These are phyloP conservation scores for Trichoderma cornu-damae DNA, from an alignment of 2,329 filamentous ascomycete genomes.

Conservation along the genomic window DNA sequence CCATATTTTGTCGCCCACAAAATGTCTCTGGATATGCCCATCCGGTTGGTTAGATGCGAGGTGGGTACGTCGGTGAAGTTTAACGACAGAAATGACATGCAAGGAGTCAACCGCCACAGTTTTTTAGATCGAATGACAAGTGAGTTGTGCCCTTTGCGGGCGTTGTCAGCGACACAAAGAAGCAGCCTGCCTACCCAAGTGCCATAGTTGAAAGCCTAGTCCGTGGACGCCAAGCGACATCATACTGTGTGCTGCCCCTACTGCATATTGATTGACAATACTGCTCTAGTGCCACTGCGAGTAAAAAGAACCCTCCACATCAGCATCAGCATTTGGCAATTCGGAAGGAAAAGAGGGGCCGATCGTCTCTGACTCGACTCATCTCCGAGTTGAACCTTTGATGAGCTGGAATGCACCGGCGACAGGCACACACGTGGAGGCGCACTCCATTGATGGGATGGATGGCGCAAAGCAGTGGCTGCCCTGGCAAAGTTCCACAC, in stretches of 20 bases:
- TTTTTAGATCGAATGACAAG: slow-evolving; percentile 6
- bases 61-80: slow-evolving; percentile 5
- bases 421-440: slow-evolving; percentile 10
- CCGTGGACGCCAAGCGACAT: slow-evolving; percentile 8
- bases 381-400: slow-evolving; percentile 8
- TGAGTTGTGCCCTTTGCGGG: slow-evolving; percentile 12
- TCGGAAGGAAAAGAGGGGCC: slow-evolving; percentile 16
- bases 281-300: too few species aligned
- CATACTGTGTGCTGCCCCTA: slow-evolving; percentile 18
- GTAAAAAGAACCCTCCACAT: not conserved
- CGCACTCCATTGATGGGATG: not conserved
- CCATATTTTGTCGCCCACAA: slow-evolving; percentile 9
- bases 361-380: slow-evolving; percentile 13
- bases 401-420: not conserved
- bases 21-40: not conserved
- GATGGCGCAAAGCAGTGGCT: not conserved
- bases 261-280: slow-evolving; percentile 5
- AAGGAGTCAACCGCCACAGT: slow-evolving; percentile 18
- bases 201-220: not conserved
- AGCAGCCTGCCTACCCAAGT: too few species aligned
- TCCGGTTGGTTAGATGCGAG: slow-evolving; percentile 10
- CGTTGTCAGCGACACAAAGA: slow-evolving; percentile 2
- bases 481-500: not conserved
- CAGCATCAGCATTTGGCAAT: slow-evolving; percentile 8
- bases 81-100: slow-evolving; percentile 1